Evolutionary conservation across 2,329 filamentous ascomycete species (phyloP).

Genomic region (Colletotrichum orchidophilum): DNA sequence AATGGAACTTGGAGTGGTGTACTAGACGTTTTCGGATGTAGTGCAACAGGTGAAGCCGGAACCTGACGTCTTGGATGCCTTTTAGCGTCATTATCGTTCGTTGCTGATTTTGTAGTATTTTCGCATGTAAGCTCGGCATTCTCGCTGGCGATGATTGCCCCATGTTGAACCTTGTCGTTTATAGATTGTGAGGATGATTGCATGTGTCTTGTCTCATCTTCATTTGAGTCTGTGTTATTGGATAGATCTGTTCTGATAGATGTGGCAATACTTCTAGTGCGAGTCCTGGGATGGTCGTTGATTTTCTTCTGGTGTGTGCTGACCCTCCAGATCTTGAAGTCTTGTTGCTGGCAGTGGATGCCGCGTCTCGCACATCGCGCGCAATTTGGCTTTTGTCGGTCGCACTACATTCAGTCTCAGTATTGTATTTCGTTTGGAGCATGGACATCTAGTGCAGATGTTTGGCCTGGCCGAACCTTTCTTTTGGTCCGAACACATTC

Average conservation of each 20-base stretch:
- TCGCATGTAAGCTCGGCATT: not conserved
- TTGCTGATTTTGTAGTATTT: not conserved
- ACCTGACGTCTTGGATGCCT: no score
- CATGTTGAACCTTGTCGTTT: no score
- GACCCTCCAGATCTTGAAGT: not conserved
- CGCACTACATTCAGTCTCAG: not conserved
- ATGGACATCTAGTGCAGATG: no score
- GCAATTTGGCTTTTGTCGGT: not conserved
- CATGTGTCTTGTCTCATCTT: no score
- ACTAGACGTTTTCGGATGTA: no score
- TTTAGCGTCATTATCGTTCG: no score
- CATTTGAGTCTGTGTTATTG: no score
- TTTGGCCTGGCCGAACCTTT: not conserved
- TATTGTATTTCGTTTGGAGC: not conserved
- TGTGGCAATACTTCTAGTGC: not conserved
- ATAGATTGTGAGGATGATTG: no score
- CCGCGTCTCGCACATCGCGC: not conserved
- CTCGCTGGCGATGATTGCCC: not conserved
- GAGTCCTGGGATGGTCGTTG: not conserved
- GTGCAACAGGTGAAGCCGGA: no score
- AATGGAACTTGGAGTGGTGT: not conserved
- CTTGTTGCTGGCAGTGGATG: not conserved
- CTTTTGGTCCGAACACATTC: not conserved
- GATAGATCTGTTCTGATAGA: not conserved
- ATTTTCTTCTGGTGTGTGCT: no score